These are phyloP conservation scores for Chlamydomonas sphaeroides DNA, from an alignment of 139 green algal species.

Conservation along the genomic window DNA sequence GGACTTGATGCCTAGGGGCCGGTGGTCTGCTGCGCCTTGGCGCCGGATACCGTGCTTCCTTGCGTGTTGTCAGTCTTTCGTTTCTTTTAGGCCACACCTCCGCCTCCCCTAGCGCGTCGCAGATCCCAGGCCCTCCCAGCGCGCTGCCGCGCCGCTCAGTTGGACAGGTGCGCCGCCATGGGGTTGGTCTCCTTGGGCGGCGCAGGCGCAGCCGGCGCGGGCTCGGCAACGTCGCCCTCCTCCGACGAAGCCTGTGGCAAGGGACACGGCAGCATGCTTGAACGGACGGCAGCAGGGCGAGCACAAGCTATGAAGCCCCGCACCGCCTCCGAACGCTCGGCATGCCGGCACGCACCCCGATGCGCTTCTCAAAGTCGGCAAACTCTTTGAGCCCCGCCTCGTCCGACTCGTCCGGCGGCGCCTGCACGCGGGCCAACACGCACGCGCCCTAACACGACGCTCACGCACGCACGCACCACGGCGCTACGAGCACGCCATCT, in stretches of 20 bases:
- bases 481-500: too few species aligned
- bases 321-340: too few species aligned
- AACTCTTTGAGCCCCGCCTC: constrained; percentile 76
- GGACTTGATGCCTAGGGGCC: too few species aligned
- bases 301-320: too few species aligned
- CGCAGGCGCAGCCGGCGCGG: background rate
- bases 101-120: too few species aligned
- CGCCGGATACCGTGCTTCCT: too few species aligned
- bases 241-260: constrained; percentile 9
- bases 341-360: constrained; percentile 7
- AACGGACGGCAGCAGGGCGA: too few species aligned
- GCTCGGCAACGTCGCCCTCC: background rate
- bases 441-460: background rate
- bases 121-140: too few species aligned
- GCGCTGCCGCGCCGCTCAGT: background rate
- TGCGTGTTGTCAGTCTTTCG: too few species aligned
- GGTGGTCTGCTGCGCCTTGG: too few species aligned
- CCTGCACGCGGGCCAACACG: constrained; percentile 53
- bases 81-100: too few species aligned
- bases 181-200: constrained; percentile 8
- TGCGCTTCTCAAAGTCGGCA: constrained; percentile 71
- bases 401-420: constrained; percentile 77
- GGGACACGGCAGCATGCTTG: background rate
- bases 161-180: constrained; percentile 31
- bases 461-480: too few species aligned